These are phyloP conservation scores for Rubroshorea leprosula DNA, from an alignment of 345 rosid species.

Conservation along the genomic window DNA sequence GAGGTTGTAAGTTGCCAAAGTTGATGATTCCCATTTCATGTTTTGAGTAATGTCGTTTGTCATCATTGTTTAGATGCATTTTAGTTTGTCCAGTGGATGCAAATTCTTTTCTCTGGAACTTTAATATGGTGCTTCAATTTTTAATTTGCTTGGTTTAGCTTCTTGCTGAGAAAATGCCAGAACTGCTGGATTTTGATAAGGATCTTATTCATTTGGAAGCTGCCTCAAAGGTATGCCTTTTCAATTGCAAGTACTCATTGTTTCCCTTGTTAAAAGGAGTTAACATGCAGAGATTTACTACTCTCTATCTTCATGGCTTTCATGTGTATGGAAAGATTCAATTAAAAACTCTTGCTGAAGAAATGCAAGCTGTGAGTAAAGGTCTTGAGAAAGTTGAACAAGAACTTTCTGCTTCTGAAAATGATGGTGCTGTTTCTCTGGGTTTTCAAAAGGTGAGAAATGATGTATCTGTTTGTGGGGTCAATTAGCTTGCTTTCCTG, in stretches of 20 bases:
- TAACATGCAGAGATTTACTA: not conserved
- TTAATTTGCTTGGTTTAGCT: slow-evolving; percentile 37
- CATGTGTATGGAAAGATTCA: slow-evolving; percentile 54
- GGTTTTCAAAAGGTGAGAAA: slow-evolving; percentile 83
- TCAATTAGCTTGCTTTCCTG: no score
- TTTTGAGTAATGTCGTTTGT: no score
- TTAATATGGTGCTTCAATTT: not conserved
- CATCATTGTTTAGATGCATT: not conserved
- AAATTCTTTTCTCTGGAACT: not conserved
- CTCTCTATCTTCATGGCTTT: slow-evolving; percentile 6
- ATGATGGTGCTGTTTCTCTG: slow-evolving; percentile 73
- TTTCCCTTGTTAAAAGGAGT: slow-evolving; percentile 16
- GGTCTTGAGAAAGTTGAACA: slow-evolving; percentile 94
- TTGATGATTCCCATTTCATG: no score
- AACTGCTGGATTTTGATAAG: slow-evolving; percentile 81
- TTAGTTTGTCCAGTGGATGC: not conserved
- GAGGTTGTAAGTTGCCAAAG: no score
- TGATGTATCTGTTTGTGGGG: not conserved
- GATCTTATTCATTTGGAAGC: slow-evolving; percentile 87
- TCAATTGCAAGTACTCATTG: not conserved
- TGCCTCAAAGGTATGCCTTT: slow-evolving; percentile 77
- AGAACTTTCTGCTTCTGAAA: slow-evolving; percentile 79
- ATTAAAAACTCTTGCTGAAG: slow-evolving; percentile 92
- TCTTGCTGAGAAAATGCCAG: slow-evolving; percentile 91
- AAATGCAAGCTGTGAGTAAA: slow-evolving; percentile 96